Evolutionary conservation across 2,329 filamentous ascomycete species (phyloP).

Genomic region (Cadophora sp.): DNA sequence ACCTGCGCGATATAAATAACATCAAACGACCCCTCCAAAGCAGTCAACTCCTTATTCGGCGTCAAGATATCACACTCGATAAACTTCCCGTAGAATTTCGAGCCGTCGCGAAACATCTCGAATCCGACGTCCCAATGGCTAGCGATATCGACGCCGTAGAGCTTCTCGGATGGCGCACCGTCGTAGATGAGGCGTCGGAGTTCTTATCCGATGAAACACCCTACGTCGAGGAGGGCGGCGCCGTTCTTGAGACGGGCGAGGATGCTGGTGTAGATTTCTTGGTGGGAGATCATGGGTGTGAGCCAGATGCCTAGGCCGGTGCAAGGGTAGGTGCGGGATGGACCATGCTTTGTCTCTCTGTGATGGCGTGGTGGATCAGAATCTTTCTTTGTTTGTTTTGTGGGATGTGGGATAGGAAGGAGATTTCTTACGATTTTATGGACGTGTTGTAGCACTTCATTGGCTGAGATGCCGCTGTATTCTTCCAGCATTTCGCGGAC

Average conservation of each 20-base stretch:
- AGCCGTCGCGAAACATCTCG: background rate
- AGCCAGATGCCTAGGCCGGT: too few species aligned
- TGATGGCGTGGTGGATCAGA: too few species aligned
- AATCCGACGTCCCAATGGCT: background rate
- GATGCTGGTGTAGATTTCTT: background rate
- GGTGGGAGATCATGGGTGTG: background rate
- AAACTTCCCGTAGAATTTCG: background rate
- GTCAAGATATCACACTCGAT: background rate
- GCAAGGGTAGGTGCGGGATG: too few species aligned
- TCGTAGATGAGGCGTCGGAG: too few species aligned
- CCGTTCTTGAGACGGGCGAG: background rate
- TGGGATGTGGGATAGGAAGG: too few species aligned
- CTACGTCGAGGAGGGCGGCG: background rate
- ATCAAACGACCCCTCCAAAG: background rate
- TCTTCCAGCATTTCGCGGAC: too few species aligned
- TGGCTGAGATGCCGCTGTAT: too few species aligned
- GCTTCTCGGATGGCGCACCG: too few species aligned
- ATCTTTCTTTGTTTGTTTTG: too few species aligned
- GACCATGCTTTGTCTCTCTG: too few species aligned
- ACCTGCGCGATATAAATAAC: background rate
- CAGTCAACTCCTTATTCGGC: background rate
- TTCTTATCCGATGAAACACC: background rate
- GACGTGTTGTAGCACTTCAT: too few species aligned
- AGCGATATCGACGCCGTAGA: background rate
- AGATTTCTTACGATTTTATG: too few species aligned